Base-by-base conservation (phyloP, 345 rosid species). In the Aquilaria yunnanensis region DNA sequence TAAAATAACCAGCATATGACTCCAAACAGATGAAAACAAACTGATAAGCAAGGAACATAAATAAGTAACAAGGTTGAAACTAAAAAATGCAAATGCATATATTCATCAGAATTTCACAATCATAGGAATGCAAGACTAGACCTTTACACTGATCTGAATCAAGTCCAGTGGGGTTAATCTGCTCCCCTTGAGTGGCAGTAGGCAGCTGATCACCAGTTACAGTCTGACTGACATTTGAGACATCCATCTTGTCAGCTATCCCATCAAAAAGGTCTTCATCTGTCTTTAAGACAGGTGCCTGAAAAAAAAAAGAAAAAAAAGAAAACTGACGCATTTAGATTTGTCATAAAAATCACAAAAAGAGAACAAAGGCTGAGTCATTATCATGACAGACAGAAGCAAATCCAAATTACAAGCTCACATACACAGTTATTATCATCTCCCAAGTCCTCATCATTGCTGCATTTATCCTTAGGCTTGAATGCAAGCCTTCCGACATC, bases 401-500 rank as follows among this genome's bases (percentile, higher is more conserved):
- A 49, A 51, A 52, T 33, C 33, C 9, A 46, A 46, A 64, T 60
- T 10, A 54, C 61, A 34, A 61, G 55, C 51, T 54, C 54, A 80
- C 90, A 67, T 77, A 92, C 95, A 54, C 45, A 31, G 41, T 54
- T 59, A 65, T 81, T 74, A 66, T 70, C 81, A 60, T 81, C 82
- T 71, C 71, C 75, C 51, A 78, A 64, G 58, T 77, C 83, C 65
- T 66, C 75, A 58, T 77, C 74, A 32, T 64, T 32, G 45, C 57
- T 64, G 56, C 54, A 64, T 32, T 51, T 79, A 45, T 74, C 90
- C 60, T 77, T 86, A 32, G 80, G 65, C 61, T 77, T 89, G 73
- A 75, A 72, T 2, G 93, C 91, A 68, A 76, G 75, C 70, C 60
- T 75, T 66, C 98, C 90, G 49, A 76, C 43, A 41, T 73, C 72